Evolutionary conservation across 2,329 filamentous ascomycete genomes (phyloP), one percentile per base, ranked within the genome.

Genomic region (Xylariaceae sp.): DNA sequence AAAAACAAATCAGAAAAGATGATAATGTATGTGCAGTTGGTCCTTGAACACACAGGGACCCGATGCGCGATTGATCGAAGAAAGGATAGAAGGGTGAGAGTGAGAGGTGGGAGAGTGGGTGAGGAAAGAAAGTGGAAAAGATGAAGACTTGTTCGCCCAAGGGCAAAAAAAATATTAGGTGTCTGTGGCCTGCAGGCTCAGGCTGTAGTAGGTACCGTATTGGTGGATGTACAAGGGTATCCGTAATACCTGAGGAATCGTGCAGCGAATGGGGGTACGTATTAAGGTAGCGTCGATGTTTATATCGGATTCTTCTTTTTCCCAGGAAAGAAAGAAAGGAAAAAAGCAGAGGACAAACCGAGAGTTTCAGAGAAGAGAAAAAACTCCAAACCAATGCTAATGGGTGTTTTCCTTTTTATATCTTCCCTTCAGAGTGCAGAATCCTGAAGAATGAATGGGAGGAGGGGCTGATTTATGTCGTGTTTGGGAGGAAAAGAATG

Each of bases 91-190:
- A 46, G 39, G 43, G 34, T 47, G 50, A 50, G 53, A 37, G 53
- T 53, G 50, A 40, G 54, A 54, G 50, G n/a, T n/a, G 48, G 36
- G 43, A 45, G 51, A 28, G 56, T 56, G 58, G 50, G 54, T 24
- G 47, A 39, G 55, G 43, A 47, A 43, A 34, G 40, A 52, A 56
- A 47, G 56, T 36, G 29, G 23, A 31, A 28, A 43, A 55, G 28
- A 60, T 49, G 48, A 50, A 49, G 53, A 36, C 43, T 63, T 40
- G 4, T 41, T 34, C n/a, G 61, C 55, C 47, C 41, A 53, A 58
- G 52, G 56, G 56, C 53, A 59, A 63, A 63, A 63, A 63, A 59
- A 61, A 50, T 61, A 53, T 59, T 53, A 53, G 58, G 58, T 62
- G 53, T 60, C 59, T 62, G 59, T 64, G 61, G 50, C 50, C 59